phyloP scores from a whole-genome alignment of 2,329 filamentous ascomycete species.

The Juglanconis sp. region DNA sequence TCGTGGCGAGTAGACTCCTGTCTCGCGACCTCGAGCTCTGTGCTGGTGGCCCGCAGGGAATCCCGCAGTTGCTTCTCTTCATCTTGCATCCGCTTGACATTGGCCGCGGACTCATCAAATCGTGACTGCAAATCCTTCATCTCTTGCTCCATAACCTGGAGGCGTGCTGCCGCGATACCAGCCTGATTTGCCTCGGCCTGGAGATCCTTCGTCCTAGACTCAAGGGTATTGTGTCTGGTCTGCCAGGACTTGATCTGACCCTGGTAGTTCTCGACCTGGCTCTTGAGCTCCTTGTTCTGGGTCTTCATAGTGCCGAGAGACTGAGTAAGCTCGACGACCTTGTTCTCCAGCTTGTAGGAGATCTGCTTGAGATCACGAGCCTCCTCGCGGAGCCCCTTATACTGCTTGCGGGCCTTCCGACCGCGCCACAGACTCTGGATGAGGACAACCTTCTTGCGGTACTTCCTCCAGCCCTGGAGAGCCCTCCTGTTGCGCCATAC shows the following conservation, averaged over 20 bases:
- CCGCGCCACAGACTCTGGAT: conserved; percentile 94
- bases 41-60: conserved; percentile 71
- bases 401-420: conserved; percentile 72
- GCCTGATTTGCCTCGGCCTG: conserved; percentile 97
- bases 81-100: conserved; percentile 91
- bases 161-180: conserved; percentile 86
- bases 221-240: conserved; percentile 83
- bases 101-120: conserved; percentile 85
- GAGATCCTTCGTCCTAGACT: conserved; percentile 86
- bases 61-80: conserved; percentile 86
- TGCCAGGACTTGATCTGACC: conserved; percentile 95
- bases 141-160: conserved; percentile 90
- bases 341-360: conserved; percentile 98
- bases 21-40: conserved; percentile 77
- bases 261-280: conserved; percentile 93
- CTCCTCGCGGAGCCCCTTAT: conserved; percentile 91
- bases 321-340: conserved; percentile 97
- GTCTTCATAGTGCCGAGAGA: conserved; percentile 86
- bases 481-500: conserved; percentile 81
- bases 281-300: conserved; percentile 86
- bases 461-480: conserved; percentile 77
- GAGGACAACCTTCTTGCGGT: conserved; percentile 83
- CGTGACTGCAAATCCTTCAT: conserved; percentile 87
- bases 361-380: conserved; percentile 98
- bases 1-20: conserved; percentile 74